Evolutionary conservation across 805 yeast genomes (phyloP).

Genomic region (Metschnikowia drakensbergensis): DNA sequence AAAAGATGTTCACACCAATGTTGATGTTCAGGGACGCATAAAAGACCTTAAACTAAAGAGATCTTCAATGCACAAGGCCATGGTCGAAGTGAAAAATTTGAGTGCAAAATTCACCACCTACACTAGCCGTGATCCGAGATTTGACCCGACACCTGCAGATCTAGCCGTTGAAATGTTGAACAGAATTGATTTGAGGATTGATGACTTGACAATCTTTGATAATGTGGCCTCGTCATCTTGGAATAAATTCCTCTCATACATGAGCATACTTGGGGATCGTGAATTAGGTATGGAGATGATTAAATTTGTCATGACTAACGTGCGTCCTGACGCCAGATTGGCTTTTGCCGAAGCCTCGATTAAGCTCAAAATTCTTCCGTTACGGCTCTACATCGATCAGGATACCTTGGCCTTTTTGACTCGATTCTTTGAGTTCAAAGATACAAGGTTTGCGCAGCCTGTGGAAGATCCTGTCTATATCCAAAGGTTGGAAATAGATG

Average conservation of each 20-base stretch:
- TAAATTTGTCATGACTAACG: slow-evolving; percentile 47
- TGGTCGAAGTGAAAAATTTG: slow-evolving; percentile 53
- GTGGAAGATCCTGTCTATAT: slow-evolving; percentile 65
- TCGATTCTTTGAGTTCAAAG: slow-evolving; percentile 79
- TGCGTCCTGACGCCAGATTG: slow-evolving; percentile 59
- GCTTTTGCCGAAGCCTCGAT: slow-evolving; percentile 68
- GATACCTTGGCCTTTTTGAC: slow-evolving; percentile 83
- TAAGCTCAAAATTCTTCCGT: slow-evolving; percentile 57
- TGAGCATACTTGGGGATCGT: slow-evolving; percentile 66
- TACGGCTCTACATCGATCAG: slow-evolving; percentile 85
- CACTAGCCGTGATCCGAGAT: slow-evolving; percentile 46
- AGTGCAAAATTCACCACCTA: slow-evolving; percentile 44
- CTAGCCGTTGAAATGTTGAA: slow-evolving; percentile 45
- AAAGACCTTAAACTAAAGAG: slow-evolving; percentile 59
- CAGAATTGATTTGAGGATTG: slow-evolving; percentile 45
- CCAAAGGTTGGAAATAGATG: slow-evolving; percentile 60
- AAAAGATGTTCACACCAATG: slow-evolving; percentile 18
- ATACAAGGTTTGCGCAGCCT: slow-evolving; percentile 59
- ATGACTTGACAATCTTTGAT: slow-evolving; percentile 62
- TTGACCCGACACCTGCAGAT: slow-evolving; percentile 29
- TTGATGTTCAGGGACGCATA: slow-evolving; percentile 30
- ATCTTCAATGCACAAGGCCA: slow-evolving; percentile 56
- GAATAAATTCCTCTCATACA: slow-evolving; percentile 74
- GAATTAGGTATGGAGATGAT: slow-evolving; percentile 68
- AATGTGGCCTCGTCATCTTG: slow-evolving; percentile 85